Conservation (phyloP, 768 basidiomycete species). For the Mycena haematopus region DNA sequence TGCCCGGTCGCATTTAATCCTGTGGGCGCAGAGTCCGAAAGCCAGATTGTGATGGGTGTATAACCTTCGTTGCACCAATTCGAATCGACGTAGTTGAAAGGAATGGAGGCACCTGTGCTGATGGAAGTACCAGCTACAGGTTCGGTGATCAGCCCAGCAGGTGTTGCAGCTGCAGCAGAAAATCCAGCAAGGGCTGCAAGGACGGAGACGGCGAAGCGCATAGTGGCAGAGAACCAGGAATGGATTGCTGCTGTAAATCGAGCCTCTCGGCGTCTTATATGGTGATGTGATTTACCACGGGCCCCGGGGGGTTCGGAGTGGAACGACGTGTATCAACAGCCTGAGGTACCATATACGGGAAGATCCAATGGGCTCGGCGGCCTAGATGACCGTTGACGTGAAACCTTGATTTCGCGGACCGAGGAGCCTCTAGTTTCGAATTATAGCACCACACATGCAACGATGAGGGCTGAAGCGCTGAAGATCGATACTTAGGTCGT, state of each 20-base stretch:
- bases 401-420: neutral
- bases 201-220: neutral
- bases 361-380: neutral
- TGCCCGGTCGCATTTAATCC: conserved; percentile 10
- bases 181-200: neutral
- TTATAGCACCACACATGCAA: too few relatives aligned
- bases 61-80: conserved; percentile 17
- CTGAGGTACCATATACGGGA: neutral
- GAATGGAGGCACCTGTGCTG: neutral
- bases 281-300: neutral
- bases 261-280: neutral
- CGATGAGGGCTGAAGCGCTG: too few relatives aligned
- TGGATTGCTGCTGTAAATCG: neutral
- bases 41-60: conserved; percentile 12
- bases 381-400: neutral
- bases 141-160: neutral
- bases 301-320: neutral
- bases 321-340: neutral
- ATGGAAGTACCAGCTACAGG: neutral
- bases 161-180: neutral
- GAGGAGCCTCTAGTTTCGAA: too few relatives aligned
- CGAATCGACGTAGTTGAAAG: conserved; percentile 4
- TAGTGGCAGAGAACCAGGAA: neutral
- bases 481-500: too few relatives aligned
- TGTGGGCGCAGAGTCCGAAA: neutral